Evolutionary conservation across 2,329 filamentous ascomycete genomes (phyloP).

Genomic region (Neoarthrinium moseri): DNA sequence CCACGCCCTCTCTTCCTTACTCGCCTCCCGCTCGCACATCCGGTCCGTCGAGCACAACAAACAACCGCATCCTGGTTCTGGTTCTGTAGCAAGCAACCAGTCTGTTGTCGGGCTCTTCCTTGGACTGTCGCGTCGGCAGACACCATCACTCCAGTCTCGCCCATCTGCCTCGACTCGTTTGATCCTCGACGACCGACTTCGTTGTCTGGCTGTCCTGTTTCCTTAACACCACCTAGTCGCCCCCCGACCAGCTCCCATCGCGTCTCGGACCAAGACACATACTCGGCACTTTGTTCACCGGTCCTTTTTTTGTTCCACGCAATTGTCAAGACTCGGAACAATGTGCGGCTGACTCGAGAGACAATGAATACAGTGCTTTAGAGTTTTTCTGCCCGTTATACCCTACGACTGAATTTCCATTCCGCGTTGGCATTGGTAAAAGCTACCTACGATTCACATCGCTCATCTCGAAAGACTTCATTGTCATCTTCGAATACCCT

Average conservation of each 20-base stretch:
- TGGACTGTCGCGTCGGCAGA: no score
- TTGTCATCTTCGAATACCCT: slow-evolving; percentile 4
- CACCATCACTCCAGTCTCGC: no score
- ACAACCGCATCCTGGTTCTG: no score
- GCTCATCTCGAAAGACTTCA: slow-evolving; percentile 7
- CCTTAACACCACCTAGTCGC: no score
- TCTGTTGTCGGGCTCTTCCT: no score
- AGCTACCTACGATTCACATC: background rate
- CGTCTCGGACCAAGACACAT: slow-evolving; percentile 7
- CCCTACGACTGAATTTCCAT: slow-evolving; percentile 7
- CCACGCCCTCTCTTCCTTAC: background rate
- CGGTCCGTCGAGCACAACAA: no score
- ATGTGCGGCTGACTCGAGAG: slow-evolving; percentile 7
- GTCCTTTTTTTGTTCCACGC: background rate
- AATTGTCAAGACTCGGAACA: background rate
- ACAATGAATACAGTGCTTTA: slow-evolving; percentile 12
- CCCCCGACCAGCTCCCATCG: background rate
- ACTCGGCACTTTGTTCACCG: background rate
- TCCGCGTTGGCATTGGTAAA: slow-evolving; percentile 3
- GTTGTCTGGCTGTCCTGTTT: background rate
- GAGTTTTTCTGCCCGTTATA: slow-evolving; percentile 7
- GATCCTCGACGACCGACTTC: no score
- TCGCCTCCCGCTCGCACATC: no score
- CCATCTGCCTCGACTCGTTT: no score
- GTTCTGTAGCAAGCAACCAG: no score